These are phyloP conservation scores for Phytophthora foliorum DNA, from an alignment of 352 stramenopile species.

Conservation along the genomic window DNA sequence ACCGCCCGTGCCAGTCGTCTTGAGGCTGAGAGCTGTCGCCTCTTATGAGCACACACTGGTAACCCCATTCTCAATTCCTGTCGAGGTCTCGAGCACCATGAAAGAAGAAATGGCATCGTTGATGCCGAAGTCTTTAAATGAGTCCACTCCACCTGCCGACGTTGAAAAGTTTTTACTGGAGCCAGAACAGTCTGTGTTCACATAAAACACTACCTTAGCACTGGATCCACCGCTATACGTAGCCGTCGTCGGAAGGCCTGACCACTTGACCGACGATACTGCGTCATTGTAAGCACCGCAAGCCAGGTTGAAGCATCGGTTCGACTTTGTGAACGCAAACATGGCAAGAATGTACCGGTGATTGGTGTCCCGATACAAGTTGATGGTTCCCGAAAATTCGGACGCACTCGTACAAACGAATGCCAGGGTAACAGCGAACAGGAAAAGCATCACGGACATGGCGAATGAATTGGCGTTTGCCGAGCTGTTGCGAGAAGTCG, in stretches of 20 bases:
- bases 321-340: conserved; percentile 18
- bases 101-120: conserved; percentile 26
- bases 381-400: conserved; percentile 15
- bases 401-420: background rate
- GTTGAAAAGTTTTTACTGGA: conserved; percentile 22
- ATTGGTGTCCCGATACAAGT: conserved; percentile 27
- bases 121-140: conserved; percentile 18
- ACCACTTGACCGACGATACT: conserved; percentile 32
- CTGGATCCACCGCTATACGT: conserved; percentile 12
- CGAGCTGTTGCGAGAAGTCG: background rate
- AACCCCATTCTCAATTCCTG: conserved; percentile 13
- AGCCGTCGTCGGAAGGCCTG: conserved; percentile 8
- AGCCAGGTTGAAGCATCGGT: conserved; percentile 30
- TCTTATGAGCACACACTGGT: conserved; percentile 13
- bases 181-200: conserved; percentile 13
- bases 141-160: background rate
- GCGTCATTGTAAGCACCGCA: conserved; percentile 18
- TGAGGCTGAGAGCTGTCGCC: background rate
- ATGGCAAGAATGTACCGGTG: conserved; percentile 13
- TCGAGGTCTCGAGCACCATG: conserved; percentile 27
- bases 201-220: conserved; percentile 25
- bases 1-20: background rate
- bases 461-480: background rate
- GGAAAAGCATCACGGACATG: background rate
- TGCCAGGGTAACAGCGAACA: background rate